Evolutionary conservation across 352 stramenopile species (phyloP).

Genomic region (Pythium phragmiticola): DNA sequence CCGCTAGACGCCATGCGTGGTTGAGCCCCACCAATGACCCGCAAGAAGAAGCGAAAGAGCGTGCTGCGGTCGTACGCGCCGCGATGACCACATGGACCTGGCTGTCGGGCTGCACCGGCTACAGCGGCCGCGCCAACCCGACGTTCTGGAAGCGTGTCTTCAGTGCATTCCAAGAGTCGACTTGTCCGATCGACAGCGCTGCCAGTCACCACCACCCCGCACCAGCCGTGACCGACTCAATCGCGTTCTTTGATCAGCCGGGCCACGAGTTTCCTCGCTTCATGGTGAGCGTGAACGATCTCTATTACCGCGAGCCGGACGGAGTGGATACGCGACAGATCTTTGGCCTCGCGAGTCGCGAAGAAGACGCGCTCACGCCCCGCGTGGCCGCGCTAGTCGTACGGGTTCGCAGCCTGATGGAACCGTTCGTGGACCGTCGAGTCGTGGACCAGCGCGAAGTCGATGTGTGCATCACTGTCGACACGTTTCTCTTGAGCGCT

Average conservation of each 20-base stretch:
- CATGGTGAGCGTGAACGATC: slow-evolving; percentile 1
- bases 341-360: not conserved
- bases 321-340: not conserved
- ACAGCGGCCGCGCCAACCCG: slow-evolving; percentile 8
- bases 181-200: not conserved
- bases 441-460: not conserved
- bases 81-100: not conserved
- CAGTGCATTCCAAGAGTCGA: not conserved
- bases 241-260: slow-evolving; percentile 5
- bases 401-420: not conserved
- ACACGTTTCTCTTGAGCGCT: not conserved
- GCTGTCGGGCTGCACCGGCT: slow-evolving; percentile 6
- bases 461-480: not conserved
- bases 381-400: not conserved
- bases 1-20: not conserved
- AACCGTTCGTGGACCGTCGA: not conserved
- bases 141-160: slow-evolving; percentile 16
- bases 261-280: slow-evolving; percentile 4
- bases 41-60: not conserved
- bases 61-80: not conserved
- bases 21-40: not conserved
- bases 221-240: not conserved
- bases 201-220: not conserved
- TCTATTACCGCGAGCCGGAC: not conserved
- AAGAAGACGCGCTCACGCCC: not conserved